phyloP scores from a whole-genome alignment of 257 asterid genomes.

The Plectranthus barbatus region DNA sequence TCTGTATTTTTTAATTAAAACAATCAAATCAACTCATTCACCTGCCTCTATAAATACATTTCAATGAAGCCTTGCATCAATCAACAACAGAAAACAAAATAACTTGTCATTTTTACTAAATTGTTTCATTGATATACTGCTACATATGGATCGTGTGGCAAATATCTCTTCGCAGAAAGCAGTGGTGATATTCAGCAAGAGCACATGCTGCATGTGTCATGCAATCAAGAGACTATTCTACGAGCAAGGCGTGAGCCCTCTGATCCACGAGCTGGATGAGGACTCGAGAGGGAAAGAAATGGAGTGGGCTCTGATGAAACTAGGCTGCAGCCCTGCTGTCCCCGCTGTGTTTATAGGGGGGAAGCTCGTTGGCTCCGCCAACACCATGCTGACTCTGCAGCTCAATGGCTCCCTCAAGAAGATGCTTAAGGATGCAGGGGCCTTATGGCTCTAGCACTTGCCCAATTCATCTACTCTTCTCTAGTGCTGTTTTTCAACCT shows the following conservation, averaged over 20 bases:
- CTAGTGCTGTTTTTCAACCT: neutral
- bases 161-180: constrained; percentile 55
- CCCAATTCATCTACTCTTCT: neutral
- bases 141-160: constrained; percentile 37
- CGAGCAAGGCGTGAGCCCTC: constrained; percentile 75
- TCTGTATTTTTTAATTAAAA: neutral
- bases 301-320: constrained; percentile 47
- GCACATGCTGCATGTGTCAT: constrained; percentile 84
- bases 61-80: constrained; percentile 3
- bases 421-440: constrained; percentile 81
- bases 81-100: neutral
- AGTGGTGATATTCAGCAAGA: constrained; percentile 75
- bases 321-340: constrained; percentile 63
- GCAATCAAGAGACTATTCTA: constrained; percentile 65
- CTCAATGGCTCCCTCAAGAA: constrained; percentile 58
- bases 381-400: constrained; percentile 62
- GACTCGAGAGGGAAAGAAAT: constrained; percentile 49
- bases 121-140: neutral
- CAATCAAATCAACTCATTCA: neutral
- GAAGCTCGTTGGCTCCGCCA: constrained; percentile 51
- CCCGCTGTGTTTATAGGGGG: constrained; percentile 75
- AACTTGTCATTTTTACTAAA: neutral
- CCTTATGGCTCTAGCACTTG: constrained; percentile 56
- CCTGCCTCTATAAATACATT: constrained; percentile 22
- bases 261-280: constrained; percentile 59